Base-by-base conservation (phyloP, 257 asterid species). In the Pogostemon cablin region DNA sequence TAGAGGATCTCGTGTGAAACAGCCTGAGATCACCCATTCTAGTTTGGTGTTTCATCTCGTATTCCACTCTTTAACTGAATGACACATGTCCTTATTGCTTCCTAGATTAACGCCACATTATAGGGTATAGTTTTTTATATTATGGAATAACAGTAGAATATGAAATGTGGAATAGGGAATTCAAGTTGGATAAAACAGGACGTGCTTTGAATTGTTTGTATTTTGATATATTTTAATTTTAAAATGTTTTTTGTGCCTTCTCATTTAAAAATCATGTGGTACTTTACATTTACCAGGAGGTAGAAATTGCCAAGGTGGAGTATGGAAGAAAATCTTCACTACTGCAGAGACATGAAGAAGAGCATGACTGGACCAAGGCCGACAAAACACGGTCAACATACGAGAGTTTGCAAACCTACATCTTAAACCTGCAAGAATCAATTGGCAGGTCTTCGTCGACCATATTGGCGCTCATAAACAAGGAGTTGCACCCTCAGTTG, bases 401-500 rank as follows among this genome's bases (percentile, higher is more conserved):
- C 50, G 97, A 85, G 76, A 85, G 76, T 66, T 73, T 90, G 82
- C 82, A 86, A 60, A 72, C 90, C 75, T 55, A 83, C 79, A 80
- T 86, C 78, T 73, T 54, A 40, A 81, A 87, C 37, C 82, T 84
- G 67, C 88, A 87, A 78, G 85, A 88, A 76, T 87, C 96, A 63
- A 88, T 88, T 50, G 68, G 69, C 53, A 52, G 54, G 60, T 84
- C 92, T 64, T 77, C 77, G 60, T 86, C 88, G 37, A 78, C 84
- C 65, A 77, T 89, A 76, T 49, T 77, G 71, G 79, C 50, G 43
- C 89, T 91, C 79, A 72, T 89, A 67, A 81, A 76, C 57, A 85
- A 86, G 75, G 97, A 91, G 78, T 79, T 91, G 70, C 86, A 83
- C 43, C 95, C 92, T 74, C 96, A 91, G 84, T 73, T 91, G 76